Base-by-base conservation (phyloP, 805 yeast species). In the Candida ovalis region DNA sequence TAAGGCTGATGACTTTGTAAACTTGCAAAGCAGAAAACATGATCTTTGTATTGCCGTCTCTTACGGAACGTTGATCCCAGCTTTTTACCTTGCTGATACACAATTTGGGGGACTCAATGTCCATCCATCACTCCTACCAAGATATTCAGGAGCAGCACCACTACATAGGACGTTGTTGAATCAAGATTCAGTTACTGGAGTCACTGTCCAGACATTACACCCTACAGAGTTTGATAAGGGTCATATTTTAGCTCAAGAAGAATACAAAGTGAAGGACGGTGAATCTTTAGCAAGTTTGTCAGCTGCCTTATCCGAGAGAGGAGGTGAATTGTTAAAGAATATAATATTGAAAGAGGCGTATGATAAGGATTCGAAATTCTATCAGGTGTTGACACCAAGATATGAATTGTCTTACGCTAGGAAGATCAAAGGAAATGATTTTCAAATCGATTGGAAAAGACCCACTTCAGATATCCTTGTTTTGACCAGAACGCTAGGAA, bases 51-150 rank as follows among this genome's bases (percentile, higher is more conserved):
- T 94, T n/a, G 97, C 98, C 0, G 97, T 90, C 1, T 89, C 97
- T 0, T 94, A 82, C 63, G 99, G 98, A 0, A 74, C 74, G 44
- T 70, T 92, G 40, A 89, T 94, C 3, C 97, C 98, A 0, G 68
- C 67, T 0, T 49, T 63, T 1, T 80, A 89, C 53, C 64, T 94
- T 1, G 43, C 59, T 0, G 43, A 63, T 0, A 67, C 82, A 19
- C 63, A 64, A 12, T 80, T 64, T 59, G 89, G 91, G 3, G 95
- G 97, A 0, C 61, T 94, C 24, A 94, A 94, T 61, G 89, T 94
- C 1, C 99, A 94, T 63, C 99, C 99, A 0, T 89, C 97, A 0
- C 63, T 90, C 6, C 73, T 94, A 8, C 99, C 99, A 0, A 70
- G 68, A 41, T 80, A 87, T 56, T 78, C 89, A 2, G 99, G 99